Evolutionary conservation across 352 stramenopile genomes (phyloP), one percentile per base, ranked within the genome.

Genomic region (Globisporangium cederbergense): DNA sequence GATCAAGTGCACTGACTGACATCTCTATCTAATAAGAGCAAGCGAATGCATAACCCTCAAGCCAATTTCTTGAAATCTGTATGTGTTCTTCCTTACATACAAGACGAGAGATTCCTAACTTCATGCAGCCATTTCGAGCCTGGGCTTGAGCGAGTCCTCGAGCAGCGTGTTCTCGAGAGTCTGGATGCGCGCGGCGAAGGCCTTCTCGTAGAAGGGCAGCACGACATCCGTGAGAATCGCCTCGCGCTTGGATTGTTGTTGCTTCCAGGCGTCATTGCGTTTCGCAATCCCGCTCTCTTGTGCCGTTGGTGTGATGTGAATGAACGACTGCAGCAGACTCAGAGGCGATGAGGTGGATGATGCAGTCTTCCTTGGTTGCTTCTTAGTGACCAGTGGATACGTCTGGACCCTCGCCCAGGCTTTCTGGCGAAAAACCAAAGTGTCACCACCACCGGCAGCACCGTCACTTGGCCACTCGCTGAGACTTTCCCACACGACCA

Each of bases 101-200:
- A 36, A 36, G 32, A 36, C 32, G 6, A 36, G 32, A 36, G 32
- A 36, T 36, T 7, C 32, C 36, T 5, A 40, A 40, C 16, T 7
- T 20, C 54, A 63, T 30, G 57, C 20, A 4, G 28, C 45, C 32
- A 58, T 13, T 40, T 40, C 18, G 7, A 30, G 22, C 16, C 8
- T n/a, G 7, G 20, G 32, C 46, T 25, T 32, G 14, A 64, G 47
- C 8, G 49, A 64, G 10, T 58, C 20, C 4, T 72, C 60, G 2
- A 72, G 10, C 30, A 68, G n/a, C 20, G 38, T n/a, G 47, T 72
- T 72, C 56, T 72, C 66, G 10, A 72, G 16, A 14, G 52, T 46
- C 50, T 72, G 66, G 6, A 64, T 56, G n/a, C 51, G 42, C 16
- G 28, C 22, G 18, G 38, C 14, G 10, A 72, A 60, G n/a, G 64